phyloP scores from a whole-genome alignment of 1,284 basidiomycete genomes.

The Malassezia globosa region DNA sequence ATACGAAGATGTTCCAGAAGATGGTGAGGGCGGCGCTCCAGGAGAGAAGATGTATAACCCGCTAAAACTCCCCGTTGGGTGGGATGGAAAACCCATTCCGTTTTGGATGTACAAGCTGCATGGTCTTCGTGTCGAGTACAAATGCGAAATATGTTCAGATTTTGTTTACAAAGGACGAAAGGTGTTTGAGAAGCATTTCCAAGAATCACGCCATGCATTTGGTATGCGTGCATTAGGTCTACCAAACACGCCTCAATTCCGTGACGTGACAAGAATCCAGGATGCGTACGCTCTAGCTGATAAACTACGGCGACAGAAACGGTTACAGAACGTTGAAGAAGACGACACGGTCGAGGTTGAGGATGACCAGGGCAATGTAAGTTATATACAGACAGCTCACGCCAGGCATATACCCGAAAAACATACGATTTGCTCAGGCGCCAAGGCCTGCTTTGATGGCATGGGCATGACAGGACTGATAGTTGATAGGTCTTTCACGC shows the following conservation, averaged over 20 bases:
- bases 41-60: constrained; percentile 95
- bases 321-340: constrained; percentile 22
- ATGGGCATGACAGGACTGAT: too few species aligned
- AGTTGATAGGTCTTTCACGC: too few species aligned
- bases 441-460: constrained; percentile 44
- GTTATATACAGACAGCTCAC: background rate
- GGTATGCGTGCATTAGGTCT: constrained; percentile 94
- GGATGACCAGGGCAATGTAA: constrained; percentile 41
- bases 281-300: constrained; percentile 65
- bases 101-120: constrained; percentile 98
- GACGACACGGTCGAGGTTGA: constrained; percentile 42
- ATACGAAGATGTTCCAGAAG: constrained; percentile 48
- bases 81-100: constrained; percentile 97
- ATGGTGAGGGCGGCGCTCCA: constrained; percentile 58
- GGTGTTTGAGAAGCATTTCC: constrained; percentile 85
- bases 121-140: constrained; percentile 90
- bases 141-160: constrained; percentile 87
- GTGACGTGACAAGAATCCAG: constrained; percentile 91
- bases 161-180: constrained; percentile 63
- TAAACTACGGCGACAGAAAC: constrained; percentile 35
- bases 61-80: constrained; percentile 87
- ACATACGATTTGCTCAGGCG: constrained; percentile 45
- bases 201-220: constrained; percentile 91
- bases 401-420: constrained; percentile 40
- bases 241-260: constrained; percentile 97